Evolutionary conservation across 176 grass and related monocot species (phyloP).

Genomic region (Carex kokanica): DNA sequence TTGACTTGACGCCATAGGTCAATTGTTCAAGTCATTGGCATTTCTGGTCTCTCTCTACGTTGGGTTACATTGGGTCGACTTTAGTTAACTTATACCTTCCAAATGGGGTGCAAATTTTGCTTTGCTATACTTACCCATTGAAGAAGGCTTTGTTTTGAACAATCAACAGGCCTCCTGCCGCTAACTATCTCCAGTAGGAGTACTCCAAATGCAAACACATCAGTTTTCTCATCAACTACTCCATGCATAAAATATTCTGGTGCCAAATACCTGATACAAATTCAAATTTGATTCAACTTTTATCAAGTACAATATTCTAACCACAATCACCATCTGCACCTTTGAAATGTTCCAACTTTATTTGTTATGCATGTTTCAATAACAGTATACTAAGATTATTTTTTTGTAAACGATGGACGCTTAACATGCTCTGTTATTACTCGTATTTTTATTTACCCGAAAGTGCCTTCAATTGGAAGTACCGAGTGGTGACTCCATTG

Average conservation of each 20-base stretch:
- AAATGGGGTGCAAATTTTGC: neutral
- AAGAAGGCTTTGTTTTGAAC: conserved; percentile 74
- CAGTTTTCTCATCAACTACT: conserved; percentile 82
- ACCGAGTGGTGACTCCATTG: conserved; percentile 96
- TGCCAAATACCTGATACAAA: conserved; percentile 66
- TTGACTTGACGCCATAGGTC: neutral
- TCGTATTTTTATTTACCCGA: conserved; percentile 49
- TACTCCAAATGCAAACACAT: conserved; percentile 86
- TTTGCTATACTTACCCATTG: conserved; percentile 54
- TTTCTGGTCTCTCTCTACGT: neutral
- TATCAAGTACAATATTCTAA: neutral
- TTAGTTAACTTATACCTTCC: neutral
- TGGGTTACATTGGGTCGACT: neutral
- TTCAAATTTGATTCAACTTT: neutral
- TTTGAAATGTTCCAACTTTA: neutral
- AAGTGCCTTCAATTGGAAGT: conserved; percentile 89
- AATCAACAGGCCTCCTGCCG: conserved; percentile 79
- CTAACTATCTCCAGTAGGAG: conserved; percentile 71
- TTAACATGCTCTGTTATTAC: neutral
- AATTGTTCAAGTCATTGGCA: neutral
- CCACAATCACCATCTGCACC: neutral
- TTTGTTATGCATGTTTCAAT: neutral
- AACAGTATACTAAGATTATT: neutral
- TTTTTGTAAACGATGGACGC: neutral
- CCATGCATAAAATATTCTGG: conserved; percentile 98